Conservation (phyloP, 2,329 filamentous ascomycete genomes). For the Phyllosticta ampelicida region DNA sequence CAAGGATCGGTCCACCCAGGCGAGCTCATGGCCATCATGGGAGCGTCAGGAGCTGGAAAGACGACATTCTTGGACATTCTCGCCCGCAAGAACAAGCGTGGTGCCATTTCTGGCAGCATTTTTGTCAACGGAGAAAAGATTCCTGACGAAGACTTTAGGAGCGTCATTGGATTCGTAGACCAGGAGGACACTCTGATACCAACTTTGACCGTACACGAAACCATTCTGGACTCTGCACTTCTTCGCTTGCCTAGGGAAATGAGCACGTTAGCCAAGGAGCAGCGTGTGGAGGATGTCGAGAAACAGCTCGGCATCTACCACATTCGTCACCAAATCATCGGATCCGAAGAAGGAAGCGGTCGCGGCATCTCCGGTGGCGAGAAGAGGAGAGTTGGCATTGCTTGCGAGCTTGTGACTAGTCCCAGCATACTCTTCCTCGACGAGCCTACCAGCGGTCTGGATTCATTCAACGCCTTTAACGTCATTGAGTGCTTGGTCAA, state of each 20-base stretch:
- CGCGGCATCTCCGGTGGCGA: constrained; percentile 96
- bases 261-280: constrained; percentile 77
- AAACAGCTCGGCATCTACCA: constrained; percentile 89
- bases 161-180: constrained; percentile 91
- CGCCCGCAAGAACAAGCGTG: constrained; percentile 93
- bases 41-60: constrained; percentile 92
- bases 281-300: constrained; percentile 85
- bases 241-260: constrained; percentile 88
- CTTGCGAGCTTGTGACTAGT: constrained; percentile 93
- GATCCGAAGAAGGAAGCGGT: constrained; percentile 87
- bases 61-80: constrained; percentile 95
- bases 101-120: constrained; percentile 66
- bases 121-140: constrained; percentile 92
- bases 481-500: constrained; percentile 94
- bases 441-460: constrained; percentile 90
- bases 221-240: constrained; percentile 86
- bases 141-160: constrained; percentile 72
- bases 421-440: constrained; percentile 95
- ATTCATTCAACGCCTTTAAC: constrained; percentile 96
- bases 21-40: constrained; percentile 97
- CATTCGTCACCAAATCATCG: constrained; percentile 90
- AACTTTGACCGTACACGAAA: constrained; percentile 94
- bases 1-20: constrained; percentile 84
- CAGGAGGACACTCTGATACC: constrained; percentile 96
- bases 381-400: constrained; percentile 91